phyloP scores from a whole-genome alignment of 2,329 filamentous ascomycete species.

The Elsinoe australis region DNA sequence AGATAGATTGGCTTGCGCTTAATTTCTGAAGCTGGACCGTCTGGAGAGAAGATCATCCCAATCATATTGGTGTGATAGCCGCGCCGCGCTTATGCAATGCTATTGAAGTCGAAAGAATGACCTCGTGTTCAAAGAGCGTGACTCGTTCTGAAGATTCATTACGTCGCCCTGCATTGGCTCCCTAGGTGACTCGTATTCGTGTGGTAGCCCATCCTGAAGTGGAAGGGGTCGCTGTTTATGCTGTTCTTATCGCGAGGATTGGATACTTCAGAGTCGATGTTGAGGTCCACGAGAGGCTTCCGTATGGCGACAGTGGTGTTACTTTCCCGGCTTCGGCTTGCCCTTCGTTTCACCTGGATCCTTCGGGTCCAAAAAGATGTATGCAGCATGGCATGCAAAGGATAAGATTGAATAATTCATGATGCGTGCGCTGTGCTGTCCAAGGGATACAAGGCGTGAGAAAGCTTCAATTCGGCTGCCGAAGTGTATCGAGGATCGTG shows the following conservation, averaged over 20 bases:
- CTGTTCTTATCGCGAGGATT: not conserved
- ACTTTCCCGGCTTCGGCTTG: not conserved
- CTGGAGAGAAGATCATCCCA: not conserved
- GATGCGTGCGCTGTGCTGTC: not conserved
- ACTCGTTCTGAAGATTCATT: not conserved
- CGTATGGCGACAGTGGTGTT: no score
- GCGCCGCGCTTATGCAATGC: conserved; percentile 1
- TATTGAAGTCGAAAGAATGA: not conserved
- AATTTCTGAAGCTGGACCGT: not conserved
- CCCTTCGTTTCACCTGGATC: not conserved
- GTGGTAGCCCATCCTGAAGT: no score
- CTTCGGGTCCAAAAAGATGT: not conserved
- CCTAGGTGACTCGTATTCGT: no score
- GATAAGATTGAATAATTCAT: not conserved
- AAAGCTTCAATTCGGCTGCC: no score
- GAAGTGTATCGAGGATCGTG: no score
- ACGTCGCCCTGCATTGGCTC: no score
- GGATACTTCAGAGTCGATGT: no score
- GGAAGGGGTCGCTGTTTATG: no score
- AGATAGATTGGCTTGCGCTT: no score
- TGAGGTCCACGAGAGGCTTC: no score
- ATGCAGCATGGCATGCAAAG: not conserved
- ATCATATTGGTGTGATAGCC: conserved; percentile 3
- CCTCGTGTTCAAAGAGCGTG: not conserved
- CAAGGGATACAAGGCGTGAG: no score